These are phyloP conservation scores for Arabis alpina DNA, from an alignment of 345 rosid genomes.

Conservation along the genomic window DNA sequence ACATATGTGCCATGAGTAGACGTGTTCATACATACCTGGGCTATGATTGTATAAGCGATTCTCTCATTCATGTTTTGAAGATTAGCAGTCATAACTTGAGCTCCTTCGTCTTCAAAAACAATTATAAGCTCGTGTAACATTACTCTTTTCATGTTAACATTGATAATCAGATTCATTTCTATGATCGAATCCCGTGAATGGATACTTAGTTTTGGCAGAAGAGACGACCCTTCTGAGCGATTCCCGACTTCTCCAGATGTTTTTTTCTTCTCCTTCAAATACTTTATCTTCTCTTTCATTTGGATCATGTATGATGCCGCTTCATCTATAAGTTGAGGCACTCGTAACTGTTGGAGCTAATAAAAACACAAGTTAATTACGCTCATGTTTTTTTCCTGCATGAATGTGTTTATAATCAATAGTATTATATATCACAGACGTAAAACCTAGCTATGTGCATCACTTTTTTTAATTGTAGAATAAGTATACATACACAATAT, in stretches of 20 bases:
- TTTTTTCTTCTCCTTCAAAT: conserved; percentile 32
- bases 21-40: conserved; percentile 14
- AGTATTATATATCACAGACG: background rate
- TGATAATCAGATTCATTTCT: conserved; percentile 29
- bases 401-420: conserved; percentile 5
- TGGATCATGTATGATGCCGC: conserved; percentile 30
- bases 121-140: conserved; percentile 32
- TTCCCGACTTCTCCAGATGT: background rate
- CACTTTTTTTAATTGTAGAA: background rate
- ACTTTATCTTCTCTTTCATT: conserved; percentile 24
- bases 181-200: conserved; percentile 31
- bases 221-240: conserved; percentile 15
- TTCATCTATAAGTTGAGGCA: conserved; percentile 36
- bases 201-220: conserved; percentile 25
- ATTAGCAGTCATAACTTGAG: conserved; percentile 35
- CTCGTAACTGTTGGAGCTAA: conserved; percentile 24
- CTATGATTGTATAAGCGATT: conserved; percentile 22
- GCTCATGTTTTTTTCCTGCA: background rate
- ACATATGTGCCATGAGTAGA: background rate
- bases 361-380: conserved; percentile 3
- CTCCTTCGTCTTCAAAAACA: conserved; percentile 43
- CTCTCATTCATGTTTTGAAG: conserved; percentile 32
- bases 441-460: conserved; percentile 8
- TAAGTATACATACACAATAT: no score
- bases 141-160: conserved; percentile 23